Evolutionary conservation across 345 rosid genomes (phyloP).

Genomic region (Orychophragmus violaceus): DNA sequence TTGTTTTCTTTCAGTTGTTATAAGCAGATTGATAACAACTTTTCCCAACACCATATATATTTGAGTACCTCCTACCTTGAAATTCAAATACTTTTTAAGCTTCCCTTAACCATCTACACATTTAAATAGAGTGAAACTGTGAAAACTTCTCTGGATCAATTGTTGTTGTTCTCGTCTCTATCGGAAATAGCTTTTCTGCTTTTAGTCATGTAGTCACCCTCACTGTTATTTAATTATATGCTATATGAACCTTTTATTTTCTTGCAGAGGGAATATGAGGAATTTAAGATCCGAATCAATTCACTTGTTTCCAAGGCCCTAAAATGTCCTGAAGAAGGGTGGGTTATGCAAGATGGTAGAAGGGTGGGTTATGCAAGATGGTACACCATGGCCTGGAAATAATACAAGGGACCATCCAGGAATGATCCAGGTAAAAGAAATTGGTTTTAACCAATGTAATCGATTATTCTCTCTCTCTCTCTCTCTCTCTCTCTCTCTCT

Average conservation of each 20-base stretch:
- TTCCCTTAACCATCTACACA: conserved; percentile 17
- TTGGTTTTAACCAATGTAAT: neutral
- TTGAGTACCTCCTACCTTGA: too few relatives aligned
- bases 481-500: too few relatives aligned
- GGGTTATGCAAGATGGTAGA: too few relatives aligned
- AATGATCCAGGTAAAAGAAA: conserved; percentile 80
- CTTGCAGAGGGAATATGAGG: too few relatives aligned
- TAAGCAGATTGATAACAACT: conserved; percentile 20
- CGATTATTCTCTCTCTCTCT: neutral
- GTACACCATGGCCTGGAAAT: too few relatives aligned
- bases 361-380: conserved; percentile 98
- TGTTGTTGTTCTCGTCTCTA: too few relatives aligned
- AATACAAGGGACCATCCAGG: conserved; percentile 96
- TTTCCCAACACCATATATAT: conserved; percentile 20
- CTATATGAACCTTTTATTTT: conserved; percentile 3
- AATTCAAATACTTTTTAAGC: too few relatives aligned
- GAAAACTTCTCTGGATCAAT: conserved; percentile 16
- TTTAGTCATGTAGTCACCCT: conserved; percentile 5
- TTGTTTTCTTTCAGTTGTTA: conserved; percentile 18
- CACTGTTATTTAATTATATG: neutral
- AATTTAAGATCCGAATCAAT: too few relatives aligned
- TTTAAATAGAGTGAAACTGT: conserved; percentile 12
- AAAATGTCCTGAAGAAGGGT: conserved; percentile 80
- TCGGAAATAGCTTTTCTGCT: too few relatives aligned
- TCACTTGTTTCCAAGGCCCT: too few relatives aligned